Evolutionary conservation across 257 asterid genomes (phyloP).

Genomic region (Nicotiana tomentosiformis): DNA sequence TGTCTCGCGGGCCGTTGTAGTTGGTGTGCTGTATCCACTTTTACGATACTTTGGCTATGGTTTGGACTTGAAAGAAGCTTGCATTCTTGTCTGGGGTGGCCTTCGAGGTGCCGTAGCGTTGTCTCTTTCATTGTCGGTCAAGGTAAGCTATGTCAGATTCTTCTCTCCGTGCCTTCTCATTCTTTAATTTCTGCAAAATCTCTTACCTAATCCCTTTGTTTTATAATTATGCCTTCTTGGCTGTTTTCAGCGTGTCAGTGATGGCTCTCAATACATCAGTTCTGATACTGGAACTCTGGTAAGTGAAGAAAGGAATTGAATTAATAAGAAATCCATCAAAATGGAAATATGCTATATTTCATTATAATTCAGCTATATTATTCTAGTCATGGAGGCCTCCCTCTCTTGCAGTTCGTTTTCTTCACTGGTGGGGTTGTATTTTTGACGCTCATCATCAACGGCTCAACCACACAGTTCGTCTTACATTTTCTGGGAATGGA

Average conservation of each 20-base stretch:
- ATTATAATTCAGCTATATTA: not conserved
- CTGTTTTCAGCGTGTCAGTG: slow-evolving; percentile 77
- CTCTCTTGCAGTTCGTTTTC: slow-evolving; percentile 80
- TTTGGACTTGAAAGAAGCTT: slow-evolving; percentile 87
- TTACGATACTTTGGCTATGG: slow-evolving; percentile 87
- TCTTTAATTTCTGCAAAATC: not conserved
- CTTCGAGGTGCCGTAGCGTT: slow-evolving; percentile 94
- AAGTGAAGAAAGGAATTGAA: slow-evolving; percentile 18
- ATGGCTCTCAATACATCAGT: slow-evolving; percentile 47
- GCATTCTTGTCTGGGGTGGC: slow-evolving; percentile 90
- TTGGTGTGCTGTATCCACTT: slow-evolving; percentile 71
- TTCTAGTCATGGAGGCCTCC: not conserved
- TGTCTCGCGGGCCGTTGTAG: slow-evolving; percentile 64
- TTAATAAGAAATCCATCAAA: not conserved
- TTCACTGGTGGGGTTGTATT: slow-evolving; percentile 96
- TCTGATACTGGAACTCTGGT: slow-evolving; percentile 88
- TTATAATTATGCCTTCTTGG: slow-evolving; percentile 19
- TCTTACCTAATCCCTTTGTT: slow-evolving; percentile 5
- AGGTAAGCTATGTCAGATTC: slow-evolving; percentile 40
- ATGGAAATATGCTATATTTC: not conserved
- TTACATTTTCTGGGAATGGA: slow-evolving; percentile 68
- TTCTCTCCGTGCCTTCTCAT: not conserved
- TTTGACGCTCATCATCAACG: slow-evolving; percentile 87
- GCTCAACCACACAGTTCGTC: slow-evolving; percentile 88
- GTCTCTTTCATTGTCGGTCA: slow-evolving; percentile 74